A percentile compares a stretch with the other conserved stretches of the same genome.
Evolutionary conservation across 2,329 filamentous ascomycete genomes (phyloP).

Genomic region (Ascochyta lentis): DNA sequence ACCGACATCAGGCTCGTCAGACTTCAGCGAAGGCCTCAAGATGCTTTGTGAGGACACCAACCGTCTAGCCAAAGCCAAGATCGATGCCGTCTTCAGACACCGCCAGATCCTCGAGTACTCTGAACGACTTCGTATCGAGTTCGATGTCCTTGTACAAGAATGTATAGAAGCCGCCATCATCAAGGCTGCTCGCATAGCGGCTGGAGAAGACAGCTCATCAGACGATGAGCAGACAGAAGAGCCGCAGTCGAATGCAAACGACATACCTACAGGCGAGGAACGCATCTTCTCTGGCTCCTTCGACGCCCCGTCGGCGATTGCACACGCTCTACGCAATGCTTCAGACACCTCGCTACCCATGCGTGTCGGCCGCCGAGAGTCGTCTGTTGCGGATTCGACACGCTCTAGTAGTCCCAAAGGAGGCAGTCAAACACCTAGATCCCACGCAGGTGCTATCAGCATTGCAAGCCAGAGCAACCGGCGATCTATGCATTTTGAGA

Average conservation of each 20-base stretch:
- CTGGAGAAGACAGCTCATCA: slow-evolving; percentile 83
- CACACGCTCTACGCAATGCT: slow-evolving; percentile 61
- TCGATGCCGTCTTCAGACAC: slow-evolving; percentile 91
- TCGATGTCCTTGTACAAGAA: slow-evolving; percentile 89
- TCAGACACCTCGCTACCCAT: slow-evolving; percentile 58
- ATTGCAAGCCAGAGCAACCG: slow-evolving; percentile 71
- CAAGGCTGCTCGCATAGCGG: slow-evolving; percentile 87
- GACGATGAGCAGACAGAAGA: slow-evolving; percentile 57
- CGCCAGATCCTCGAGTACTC: slow-evolving; percentile 94
- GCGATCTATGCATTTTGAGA: slow-evolving; percentile 80
- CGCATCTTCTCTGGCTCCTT: slow-evolving; percentile 66
- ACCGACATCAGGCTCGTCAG: slow-evolving; percentile 85
- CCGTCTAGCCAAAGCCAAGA: slow-evolving; percentile 81
- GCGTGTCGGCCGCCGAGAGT: slow-evolving; percentile 57
- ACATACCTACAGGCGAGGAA: slow-evolving; percentile 56
- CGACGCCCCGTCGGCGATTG: slow-evolving; percentile 63
- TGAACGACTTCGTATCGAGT: slow-evolving; percentile 92
- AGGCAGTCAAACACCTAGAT: slow-evolving; percentile 82
- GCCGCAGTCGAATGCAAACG: slow-evolving; percentile 45
- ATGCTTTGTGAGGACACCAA: slow-evolving; percentile 91
- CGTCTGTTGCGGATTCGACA: slow-evolving; percentile 75
- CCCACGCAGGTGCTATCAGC: slow-evolving; percentile 68
- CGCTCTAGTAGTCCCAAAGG: slow-evolving; percentile 89
- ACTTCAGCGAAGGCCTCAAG: slow-evolving; percentile 90
- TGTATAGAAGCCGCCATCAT: slow-evolving; percentile 91